Percentiles rank a stretch among this genome's conserved stretches.
Conservation (phyloP, 1,284 basidiomycete genomes). For the Porodaedalea pini region DNA sequence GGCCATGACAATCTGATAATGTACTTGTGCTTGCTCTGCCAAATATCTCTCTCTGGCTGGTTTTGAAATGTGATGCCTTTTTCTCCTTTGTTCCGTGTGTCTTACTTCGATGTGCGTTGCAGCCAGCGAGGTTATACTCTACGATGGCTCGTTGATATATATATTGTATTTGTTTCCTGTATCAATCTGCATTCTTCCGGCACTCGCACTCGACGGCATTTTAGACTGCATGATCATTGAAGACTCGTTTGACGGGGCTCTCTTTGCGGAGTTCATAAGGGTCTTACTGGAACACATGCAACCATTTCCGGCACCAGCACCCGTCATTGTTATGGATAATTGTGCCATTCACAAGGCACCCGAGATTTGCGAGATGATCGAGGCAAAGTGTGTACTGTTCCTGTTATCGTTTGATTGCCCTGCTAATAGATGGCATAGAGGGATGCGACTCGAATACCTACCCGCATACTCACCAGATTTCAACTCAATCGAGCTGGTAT, state of each 20-base stretch:
- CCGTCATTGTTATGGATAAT: conserved; percentile 36
- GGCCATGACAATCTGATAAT: too few relatives aligned
- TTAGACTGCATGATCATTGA: conserved; percentile 23
- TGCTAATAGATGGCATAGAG: conserved; percentile 10
- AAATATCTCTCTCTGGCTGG: too few relatives aligned
- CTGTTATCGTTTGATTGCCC: not conserved
- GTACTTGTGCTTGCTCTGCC: too few relatives aligned
- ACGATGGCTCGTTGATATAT: too few relatives aligned
- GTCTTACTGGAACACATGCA: conserved; percentile 32
- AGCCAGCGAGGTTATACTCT: too few relatives aligned
- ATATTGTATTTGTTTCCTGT: too few relatives aligned
- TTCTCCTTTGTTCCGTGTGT: too few relatives aligned
- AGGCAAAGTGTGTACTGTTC: conserved; percentile 6
- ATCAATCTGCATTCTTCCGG: conserved; percentile 36
- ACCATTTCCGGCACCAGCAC: conserved; percentile 27
- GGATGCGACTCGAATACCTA: conserved; percentile 20
- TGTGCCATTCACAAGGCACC: conserved; percentile 30
- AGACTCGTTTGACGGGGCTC: conserved; percentile 26
- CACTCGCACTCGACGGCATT: conserved; percentile 31
- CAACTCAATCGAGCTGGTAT: conserved; percentile 24
- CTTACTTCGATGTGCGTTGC: too few relatives aligned
- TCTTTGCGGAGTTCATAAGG: conserved; percentile 30
- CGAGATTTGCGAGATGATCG: conserved; percentile 26
- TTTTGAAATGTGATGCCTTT: too few relatives aligned
- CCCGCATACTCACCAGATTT: conserved; percentile 25